Base-by-base conservation (phyloP, 441 rosid species). In the Corymbia calophylla region DNA sequence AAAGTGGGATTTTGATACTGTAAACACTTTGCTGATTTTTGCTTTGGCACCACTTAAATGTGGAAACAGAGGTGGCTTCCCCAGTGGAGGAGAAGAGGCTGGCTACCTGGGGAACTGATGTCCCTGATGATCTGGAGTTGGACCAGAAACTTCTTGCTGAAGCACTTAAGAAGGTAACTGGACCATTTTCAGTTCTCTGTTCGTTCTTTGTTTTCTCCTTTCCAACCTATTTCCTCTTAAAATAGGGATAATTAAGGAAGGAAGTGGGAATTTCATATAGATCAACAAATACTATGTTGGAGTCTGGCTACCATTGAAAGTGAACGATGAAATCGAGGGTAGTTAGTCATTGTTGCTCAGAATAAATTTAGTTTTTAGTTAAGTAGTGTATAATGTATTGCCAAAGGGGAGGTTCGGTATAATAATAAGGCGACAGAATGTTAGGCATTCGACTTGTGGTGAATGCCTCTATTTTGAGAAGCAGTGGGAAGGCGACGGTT, bases 71-170 rank as follows among this genome's bases (percentile, higher is more conserved):
- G 64, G 68, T 68, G 14, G 90, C 95, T 19, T 93, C 92, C 54
- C 94, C 92, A 35, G 91, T 77, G 12, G 96, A 94, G 92, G 97
- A 94, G 92, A 96, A 94, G 91, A 95, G 91, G 92, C 93, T 92
- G 86, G 99, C 96, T 39, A 91, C 96, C 1, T 96, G 99, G 98
- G 99, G 99, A 91, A 94, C 96, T 15, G 98, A 97, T 89, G 90
- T 94, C 32, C 95, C 96, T 4, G 97, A 97, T 73, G 96, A 93
- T 91, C 89, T 95, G 93, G 95, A 94, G 89, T 91, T 97, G 90
- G 96, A 98, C 84, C 93, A 95, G 87, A 95, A 95, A 88, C 91
- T 93, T 88, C 97, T 98, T 54, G 93, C 94, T 3, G 96, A 95
- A 89, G 96, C 99, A 23, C 95, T 96, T 55, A 96, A 93, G 93